A percentile compares a stretch with the other conserved stretches of the same genome.
Conservation (phyloP, 1,284 basidiomycete species). For the Vanrija sp. region DNA sequence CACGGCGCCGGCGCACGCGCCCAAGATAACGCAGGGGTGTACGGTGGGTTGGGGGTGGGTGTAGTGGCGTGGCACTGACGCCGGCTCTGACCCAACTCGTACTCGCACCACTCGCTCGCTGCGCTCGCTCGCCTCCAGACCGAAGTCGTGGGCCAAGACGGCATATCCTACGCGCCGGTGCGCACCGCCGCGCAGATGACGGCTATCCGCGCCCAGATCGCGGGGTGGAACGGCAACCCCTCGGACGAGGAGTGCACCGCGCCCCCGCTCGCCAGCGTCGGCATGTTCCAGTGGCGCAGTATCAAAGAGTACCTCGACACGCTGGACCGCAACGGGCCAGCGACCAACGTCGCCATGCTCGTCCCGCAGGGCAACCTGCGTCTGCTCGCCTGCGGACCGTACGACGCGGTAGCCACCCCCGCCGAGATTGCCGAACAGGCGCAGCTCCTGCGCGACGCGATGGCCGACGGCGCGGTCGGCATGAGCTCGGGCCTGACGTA, state of each 20-base stretch:
- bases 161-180: slow-evolving; percentile 43
- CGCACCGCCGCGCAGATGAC: slow-evolving; percentile 15
- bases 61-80: no score
- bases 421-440: slow-evolving; percentile 32
- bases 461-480: slow-evolving; percentile 44
- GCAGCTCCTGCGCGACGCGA: slow-evolving; percentile 26
- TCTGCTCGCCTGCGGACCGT: slow-evolving; percentile 39
- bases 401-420: slow-evolving; percentile 25
- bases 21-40: slow-evolving; percentile 45
- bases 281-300: slow-evolving; percentile 40
- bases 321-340: slow-evolving; percentile 34
- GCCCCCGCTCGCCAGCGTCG: slow-evolving; percentile 16
- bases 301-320: slow-evolving; percentile 38
- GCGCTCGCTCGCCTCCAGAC: no score
- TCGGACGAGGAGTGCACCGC: slow-evolving; percentile 29
- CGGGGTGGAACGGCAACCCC: slow-evolving; percentile 48
- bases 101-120: no score
- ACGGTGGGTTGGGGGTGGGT: slow-evolving; percentile 27
- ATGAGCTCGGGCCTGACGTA: slow-evolving; percentile 48
- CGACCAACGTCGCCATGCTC: slow-evolving; percentile 44
- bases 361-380: slow-evolving; percentile 47
- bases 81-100: no score
- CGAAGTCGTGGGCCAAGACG: slow-evolving; percentile 47
- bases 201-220: slow-evolving; percentile 43
- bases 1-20: slow-evolving; percentile 36